Base-by-base conservation (phyloP, 306 rosid genomes). In the Rosa chinensis region DNA sequence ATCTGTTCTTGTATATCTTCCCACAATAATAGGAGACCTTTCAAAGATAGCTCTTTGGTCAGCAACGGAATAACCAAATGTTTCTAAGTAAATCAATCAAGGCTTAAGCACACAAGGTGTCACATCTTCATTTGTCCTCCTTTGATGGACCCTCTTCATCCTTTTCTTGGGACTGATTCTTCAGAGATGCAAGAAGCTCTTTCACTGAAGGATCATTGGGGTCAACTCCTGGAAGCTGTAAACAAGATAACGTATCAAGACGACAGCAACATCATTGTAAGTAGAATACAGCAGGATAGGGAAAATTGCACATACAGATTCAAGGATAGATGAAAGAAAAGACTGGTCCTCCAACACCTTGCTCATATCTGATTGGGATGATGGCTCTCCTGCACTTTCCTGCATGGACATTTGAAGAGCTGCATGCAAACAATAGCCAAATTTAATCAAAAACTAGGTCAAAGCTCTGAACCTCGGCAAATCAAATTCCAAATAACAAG, bases 351-450 rank as follows among this genome's bases (percentile, higher is more conserved):
- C 84, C 73, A 85, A 76, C 70, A 73, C 84, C 77, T 82, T 79
- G 84, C 74, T 85, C 32, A 43, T 81, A 48, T 77, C 82, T 6
- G 84, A 75, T 52, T 72, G 81, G 47, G 79, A 52, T 13, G 81
- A 66, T 25, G 39, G 45, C 23, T 44, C 77, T 0, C 45, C 67
- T 39, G 56, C 69, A 73, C 77, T 62, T 69, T 72, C 84, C 78
- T 85, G 84, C 89, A 85, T 77, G 32, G 89, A 85, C 86, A 85
- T 23, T 79, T 82, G 84, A 73, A 73, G 86, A 82, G 89, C 86
- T 82, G 83, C 81, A 79, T 20, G 40, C 43, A 40, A 28, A 11
- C 71, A 72, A 39, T 32, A 50, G 8, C 28, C 59, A 70, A 37
- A 64, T 42, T 47, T 45, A 13, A 9, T 20, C 50, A 5, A 75